Evolutionary conservation across 805 yeast species (phyloP), one percentile per base, ranked within the genome.

Genomic region (Limtongia smithiae): DNA sequence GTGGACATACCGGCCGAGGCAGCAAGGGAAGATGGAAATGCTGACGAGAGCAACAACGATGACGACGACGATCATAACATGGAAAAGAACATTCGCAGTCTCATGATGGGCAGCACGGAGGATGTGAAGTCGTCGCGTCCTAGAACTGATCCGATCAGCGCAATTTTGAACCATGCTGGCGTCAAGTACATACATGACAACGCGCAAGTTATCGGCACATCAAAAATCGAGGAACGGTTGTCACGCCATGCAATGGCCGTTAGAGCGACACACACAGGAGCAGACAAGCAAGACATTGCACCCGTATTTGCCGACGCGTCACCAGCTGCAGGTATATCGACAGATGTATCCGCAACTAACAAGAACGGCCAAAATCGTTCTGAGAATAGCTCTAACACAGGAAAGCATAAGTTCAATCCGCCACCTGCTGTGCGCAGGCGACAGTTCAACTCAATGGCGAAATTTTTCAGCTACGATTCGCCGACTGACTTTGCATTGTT

Each of bases 161-260:
- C 57, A 32, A 53, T 53, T 15, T 28, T 53, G 42, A 45, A 46
- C 33, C 32, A 47, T 3, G 51, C 34, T 8, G 57, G 57, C 6
- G 57, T 50, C 20, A 37, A 41, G 24, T 53, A 49, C 31, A 24
- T 40, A 14, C 57, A 53, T 30, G 45, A 53, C 22, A 51, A 53
- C 27, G 42, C 48, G 8, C 48, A 53, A n/a, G 43, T 53, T 12
- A 24, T 53, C 17, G 51, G 51, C 2, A 36, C 50, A 7, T 49
- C 57, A 4, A 33, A 37, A 34, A 39, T 30, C 21, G 57, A 53
- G 32, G 37, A 27, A 22, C n/a, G 34, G 24, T 32, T 53, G 21
- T 39, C 47, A 14, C 31, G 27, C 12, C 31, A 18, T 12, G 57
- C 57, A 5, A 30, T 44, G 12, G 27, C 34, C 9, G 36, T 15